A percentile compares a stretch with the other conserved stretches of the same genome.
phyloP scores from a whole-genome alignment of 116 monocot genomes.

The Dioscorea cayenensis region DNA sequence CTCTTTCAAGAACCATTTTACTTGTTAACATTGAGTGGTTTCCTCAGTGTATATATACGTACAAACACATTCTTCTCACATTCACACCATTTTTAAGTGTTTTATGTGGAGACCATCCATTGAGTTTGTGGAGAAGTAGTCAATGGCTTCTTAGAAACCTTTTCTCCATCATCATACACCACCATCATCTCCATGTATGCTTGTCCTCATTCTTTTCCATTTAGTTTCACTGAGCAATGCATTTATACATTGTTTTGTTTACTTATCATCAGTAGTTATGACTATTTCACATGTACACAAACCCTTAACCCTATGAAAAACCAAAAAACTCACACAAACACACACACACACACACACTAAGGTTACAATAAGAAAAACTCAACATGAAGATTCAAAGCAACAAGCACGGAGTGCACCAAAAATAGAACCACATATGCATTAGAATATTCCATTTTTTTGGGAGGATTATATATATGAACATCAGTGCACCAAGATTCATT shows the following conservation, averaged over 20 bases:
- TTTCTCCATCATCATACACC: background rate
- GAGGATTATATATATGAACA: background rate
- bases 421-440: background rate
- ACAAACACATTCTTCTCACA: no score
- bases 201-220: background rate
- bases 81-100: background rate
- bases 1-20: background rate
- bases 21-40: no score
- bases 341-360: no score
- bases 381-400: background rate
- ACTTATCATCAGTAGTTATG: no score
- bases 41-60: no score
- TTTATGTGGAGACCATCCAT: background rate
- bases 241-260: background rate
- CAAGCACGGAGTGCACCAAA: background rate
- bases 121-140: background rate
- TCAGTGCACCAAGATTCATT: background rate
- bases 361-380: no score
- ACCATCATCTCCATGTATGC: background rate
- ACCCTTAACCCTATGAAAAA: no score
- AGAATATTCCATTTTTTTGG: background rate
- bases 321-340: no score
- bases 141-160: background rate
- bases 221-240: background rate
- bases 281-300: no score